Evolutionary conservation across 2,329 filamentous ascomycete genomes (phyloP).

Genomic region (Cladosporium halotolerans): DNA sequence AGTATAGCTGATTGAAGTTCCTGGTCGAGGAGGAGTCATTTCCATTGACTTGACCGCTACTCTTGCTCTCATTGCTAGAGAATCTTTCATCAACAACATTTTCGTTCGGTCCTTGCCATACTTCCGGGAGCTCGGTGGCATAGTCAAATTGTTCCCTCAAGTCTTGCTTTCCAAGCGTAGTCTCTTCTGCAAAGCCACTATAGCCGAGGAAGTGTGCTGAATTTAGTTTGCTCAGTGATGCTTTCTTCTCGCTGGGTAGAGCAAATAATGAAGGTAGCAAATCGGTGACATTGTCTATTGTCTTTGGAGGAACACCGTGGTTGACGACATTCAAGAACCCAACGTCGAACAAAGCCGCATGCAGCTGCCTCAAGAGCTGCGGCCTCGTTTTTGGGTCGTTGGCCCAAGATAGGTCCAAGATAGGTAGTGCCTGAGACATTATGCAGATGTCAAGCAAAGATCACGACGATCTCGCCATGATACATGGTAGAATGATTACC

Average conservation of each 20-base stretch:
- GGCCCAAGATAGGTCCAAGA: slow-evolving; percentile 45
- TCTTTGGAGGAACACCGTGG: slow-evolving; percentile 38
- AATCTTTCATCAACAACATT: slow-evolving; percentile 36
- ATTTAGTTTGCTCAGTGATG: slow-evolving; percentile 40
- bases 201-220: slow-evolving; percentile 59
- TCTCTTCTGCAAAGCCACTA: slow-evolving; percentile 50
- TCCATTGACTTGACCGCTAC: not conserved
- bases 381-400: slow-evolving; percentile 31
- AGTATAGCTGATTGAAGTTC: slow-evolving; percentile 34
- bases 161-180: slow-evolving; percentile 48
- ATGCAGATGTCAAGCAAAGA: not conserved
- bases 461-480: too few species aligned
- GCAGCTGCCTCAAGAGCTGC: slow-evolving; percentile 39
- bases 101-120: slow-evolving; percentile 25
- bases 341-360: slow-evolving; percentile 43
- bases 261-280: slow-evolving; percentile 42
- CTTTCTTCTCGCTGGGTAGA: slow-evolving; percentile 35
- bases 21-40: slow-evolving; percentile 15
- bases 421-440: slow-evolving; percentile 34
- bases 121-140: slow-evolving; percentile 47
- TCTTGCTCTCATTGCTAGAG: slow-evolving; percentile 23
- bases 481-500: too few species aligned
- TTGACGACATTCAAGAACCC: slow-evolving; percentile 51
- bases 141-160: slow-evolving; percentile 55
- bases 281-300: slow-evolving; percentile 35